Evolutionary conservation across 2,329 filamentous ascomycete genomes (phyloP).

Genomic region (Aspergillus vadensis): DNA sequence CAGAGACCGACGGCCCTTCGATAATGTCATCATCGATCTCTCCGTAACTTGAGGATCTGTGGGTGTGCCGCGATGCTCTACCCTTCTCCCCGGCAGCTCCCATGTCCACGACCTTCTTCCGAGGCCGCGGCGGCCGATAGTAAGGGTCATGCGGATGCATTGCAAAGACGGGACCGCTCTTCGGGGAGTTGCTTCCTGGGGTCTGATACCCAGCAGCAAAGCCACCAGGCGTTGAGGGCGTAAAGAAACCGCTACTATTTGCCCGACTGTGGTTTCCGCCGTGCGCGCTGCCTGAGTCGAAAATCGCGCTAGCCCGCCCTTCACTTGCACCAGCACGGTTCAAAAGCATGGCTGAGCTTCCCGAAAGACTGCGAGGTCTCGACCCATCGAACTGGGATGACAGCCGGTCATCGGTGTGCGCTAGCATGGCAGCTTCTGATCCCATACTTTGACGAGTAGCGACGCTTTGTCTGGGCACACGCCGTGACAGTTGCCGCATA

Average conservation of each 20-base stretch:
- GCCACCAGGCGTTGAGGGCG: constrained; percentile 73
- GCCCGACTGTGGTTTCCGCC: constrained; percentile 54
- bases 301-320: constrained; percentile 53
- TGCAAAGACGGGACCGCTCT: constrained; percentile 46
- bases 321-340: constrained; percentile 51
- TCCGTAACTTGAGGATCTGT: constrained; percentile 37
- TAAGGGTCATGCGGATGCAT: constrained; percentile 71
- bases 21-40: constrained; percentile 36
- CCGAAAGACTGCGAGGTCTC: constrained; percentile 61
- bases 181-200: constrained; percentile 46
- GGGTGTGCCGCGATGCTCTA: constrained; percentile 43
- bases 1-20: constrained; percentile 46
- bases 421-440: constrained; percentile 79
- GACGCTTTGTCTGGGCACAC: constrained; percentile 64
- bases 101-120: constrained; percentile 64
- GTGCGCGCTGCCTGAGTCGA: constrained; percentile 55
- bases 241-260: constrained; percentile 64
- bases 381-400: constrained; percentile 56
- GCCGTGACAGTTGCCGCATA: constrained; percentile 81
- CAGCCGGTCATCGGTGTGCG: constrained; percentile 66
- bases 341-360: constrained; percentile 63
- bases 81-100: constrained; percentile 49
- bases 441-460: constrained; percentile 76
- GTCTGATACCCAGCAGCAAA: constrained; percentile 65
- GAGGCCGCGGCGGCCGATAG: constrained; percentile 79